Conservation (phyloP, 257 asterid species). For the Solanum dulcamara region DNA sequence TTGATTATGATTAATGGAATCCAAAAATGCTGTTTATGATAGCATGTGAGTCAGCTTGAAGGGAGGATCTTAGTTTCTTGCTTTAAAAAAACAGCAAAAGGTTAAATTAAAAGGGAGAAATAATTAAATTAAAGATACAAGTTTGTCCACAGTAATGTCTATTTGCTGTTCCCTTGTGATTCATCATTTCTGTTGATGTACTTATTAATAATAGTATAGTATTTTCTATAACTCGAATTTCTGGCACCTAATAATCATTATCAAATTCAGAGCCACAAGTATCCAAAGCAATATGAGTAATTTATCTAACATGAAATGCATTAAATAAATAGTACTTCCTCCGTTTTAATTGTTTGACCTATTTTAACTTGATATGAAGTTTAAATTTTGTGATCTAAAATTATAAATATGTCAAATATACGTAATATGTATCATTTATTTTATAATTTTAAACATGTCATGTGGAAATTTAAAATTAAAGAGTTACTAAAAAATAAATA, state of each 20-base stretch:
- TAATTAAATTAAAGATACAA: not conserved
- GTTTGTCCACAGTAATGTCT: conserved; percentile 2
- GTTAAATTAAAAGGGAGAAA: not conserved
- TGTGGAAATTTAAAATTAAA: not conserved
- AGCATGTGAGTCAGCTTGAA: not conserved
- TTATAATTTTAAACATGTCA: too few species aligned
- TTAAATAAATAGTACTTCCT: not conserved
- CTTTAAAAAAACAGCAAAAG: not conserved
- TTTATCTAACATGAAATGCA: not conserved
- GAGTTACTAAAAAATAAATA: too few species aligned
- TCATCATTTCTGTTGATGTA: not conserved
- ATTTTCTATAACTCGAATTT: not conserved
- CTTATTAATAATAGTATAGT: not conserved
- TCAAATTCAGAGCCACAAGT: conserved; percentile 1
- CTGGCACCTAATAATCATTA: not conserved
- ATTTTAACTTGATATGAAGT: too few species aligned
- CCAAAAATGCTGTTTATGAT: not conserved
- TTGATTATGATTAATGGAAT: not conserved
- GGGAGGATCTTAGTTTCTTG: not conserved
- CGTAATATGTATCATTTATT: accelerated
- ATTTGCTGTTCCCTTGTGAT: not conserved
- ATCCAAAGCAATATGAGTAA: conserved; percentile 9
- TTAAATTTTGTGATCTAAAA: not conserved
- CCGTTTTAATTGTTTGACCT: not conserved
- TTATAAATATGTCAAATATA: too few species aligned